Base-by-base conservation (phyloP, 2,329 filamentous ascomycete genomes). In the Neocatenulostroma microsporum region DNA sequence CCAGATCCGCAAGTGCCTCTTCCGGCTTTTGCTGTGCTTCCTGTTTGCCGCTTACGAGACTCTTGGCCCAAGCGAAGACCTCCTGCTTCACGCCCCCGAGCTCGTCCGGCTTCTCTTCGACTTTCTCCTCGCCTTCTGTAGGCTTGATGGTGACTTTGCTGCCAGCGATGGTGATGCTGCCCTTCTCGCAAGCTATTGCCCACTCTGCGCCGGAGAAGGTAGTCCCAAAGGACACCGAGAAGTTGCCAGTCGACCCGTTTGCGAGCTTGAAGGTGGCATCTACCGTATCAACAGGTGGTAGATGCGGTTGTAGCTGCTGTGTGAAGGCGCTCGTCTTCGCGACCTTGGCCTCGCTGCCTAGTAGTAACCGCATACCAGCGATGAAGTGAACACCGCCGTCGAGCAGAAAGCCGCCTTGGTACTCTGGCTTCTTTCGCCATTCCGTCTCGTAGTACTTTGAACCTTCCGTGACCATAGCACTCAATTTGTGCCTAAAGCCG, bases 341-440 rank as follows among this genome's bases (percentile, higher is more conserved):
- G 10, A 61, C 58, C 19, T 73, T 62, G 7, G 67, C 61, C 30
- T 70, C 63, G 0, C 60, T 42, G 13, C 67, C 64, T 2, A 86
- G 62, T 27, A 88, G 54, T 21, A 73, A 56, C 12, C 82, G 67
- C 33, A 80, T 68, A 0, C 63, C 77, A 6, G 82, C 82, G 5
- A 78, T 66, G 42, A 75, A 79, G 58, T 88, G 84, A 18, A 88
- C 80, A 28, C 84, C 83, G 11, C 76, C 81, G 52, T 88, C 83
- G 2, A 88, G 72, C 37, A 87, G 57, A 55, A 86, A 87, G 0
- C 84, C 83, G 37, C 83, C 84, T 59, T 86, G 82, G 54, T 84
- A 74, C 35, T 73, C 67, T 1, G 83, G 82, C 37, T 63, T 70
- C 57, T 80, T 80, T 37, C 84, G 76, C 84, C 82, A 76, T 9